These are phyloP conservation scores for Diaporthe sp. DNA, from an alignment of 2,329 filamentous ascomycete genomes.

Conservation along the genomic window DNA sequence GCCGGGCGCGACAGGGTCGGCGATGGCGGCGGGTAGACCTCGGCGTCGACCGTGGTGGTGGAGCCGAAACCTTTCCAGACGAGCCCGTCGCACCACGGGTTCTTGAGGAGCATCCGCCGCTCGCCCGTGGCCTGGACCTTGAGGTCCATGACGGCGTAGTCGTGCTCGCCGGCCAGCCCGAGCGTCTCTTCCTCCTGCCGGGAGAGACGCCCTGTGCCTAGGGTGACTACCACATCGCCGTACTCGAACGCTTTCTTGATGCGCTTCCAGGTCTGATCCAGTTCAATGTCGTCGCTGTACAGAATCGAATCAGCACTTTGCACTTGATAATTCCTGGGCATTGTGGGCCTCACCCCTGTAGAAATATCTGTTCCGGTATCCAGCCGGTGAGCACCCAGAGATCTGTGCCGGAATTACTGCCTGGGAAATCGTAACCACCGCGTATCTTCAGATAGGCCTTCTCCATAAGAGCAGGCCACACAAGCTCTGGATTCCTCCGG, in stretches of 20 bases:
- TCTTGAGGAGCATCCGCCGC: slow-evolving; percentile 85
- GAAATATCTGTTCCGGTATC: slow-evolving; percentile 95
- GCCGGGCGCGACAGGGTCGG: slow-evolving; percentile 31
- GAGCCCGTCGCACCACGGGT: slow-evolving; percentile 90
- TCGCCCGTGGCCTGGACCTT: slow-evolving; percentile 67
- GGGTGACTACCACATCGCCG: slow-evolving; percentile 86
- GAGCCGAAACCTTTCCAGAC: slow-evolving; percentile 72
- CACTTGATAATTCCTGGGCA: no score
- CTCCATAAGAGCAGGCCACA: slow-evolving; percentile 94
- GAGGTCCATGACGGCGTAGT: slow-evolving; percentile 91
- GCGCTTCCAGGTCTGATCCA: slow-evolving; percentile 80
- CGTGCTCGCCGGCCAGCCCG: slow-evolving; percentile 89
- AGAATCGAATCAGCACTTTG: background rate
- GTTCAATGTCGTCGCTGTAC: slow-evolving; percentile 78
- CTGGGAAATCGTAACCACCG: slow-evolving; percentile 96
- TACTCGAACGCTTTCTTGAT: slow-evolving; percentile 79
- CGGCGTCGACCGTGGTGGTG: slow-evolving; percentile 42
- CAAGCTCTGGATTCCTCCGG: slow-evolving; percentile 78
- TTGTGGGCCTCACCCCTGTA: slow-evolving; percentile 69
- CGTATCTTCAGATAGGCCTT: slow-evolving; percentile 97
- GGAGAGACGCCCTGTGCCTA: slow-evolving; percentile 88
- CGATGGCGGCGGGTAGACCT: slow-evolving; percentile 36
- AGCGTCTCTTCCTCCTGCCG: slow-evolving; percentile 80
- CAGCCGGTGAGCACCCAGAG: slow-evolving; percentile 93
- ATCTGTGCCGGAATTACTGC: slow-evolving; percentile 96